Percentiles rank a stretch among this genome's conserved stretches.
Evolutionary conservation across 257 asterid genomes (phyloP).

Genomic region (Gynochthodes officinalis): DNA sequence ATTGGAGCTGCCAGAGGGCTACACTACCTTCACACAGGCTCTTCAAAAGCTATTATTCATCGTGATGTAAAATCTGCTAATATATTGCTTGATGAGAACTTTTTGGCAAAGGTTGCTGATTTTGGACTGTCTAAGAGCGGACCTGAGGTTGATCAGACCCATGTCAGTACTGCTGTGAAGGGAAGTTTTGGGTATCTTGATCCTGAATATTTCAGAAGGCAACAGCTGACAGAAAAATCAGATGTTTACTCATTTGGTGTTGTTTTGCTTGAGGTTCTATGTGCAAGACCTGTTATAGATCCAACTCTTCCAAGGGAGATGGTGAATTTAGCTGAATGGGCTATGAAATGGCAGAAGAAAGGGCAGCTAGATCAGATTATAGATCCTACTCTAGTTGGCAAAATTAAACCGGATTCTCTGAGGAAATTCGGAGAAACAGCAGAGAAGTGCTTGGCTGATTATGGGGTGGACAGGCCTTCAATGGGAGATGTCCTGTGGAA

Average conservation of each 20-base stretch:
- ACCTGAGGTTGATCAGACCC: conserved; percentile 84
- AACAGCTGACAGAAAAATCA: conserved; percentile 72
- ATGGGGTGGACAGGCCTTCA: conserved; percentile 69
- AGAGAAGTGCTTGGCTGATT: conserved; percentile 78
- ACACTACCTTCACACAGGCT: conserved; percentile 83
- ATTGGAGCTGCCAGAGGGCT: conserved; percentile 79
- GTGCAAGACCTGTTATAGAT: conserved; percentile 83
- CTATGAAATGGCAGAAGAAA: conserved; percentile 66
- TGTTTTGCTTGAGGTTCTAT: conserved; percentile 63
- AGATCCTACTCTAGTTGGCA: conserved; percentile 51
- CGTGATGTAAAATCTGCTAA: conserved; percentile 87
- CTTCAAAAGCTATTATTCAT: conserved; percentile 65
- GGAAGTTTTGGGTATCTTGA: conserved; percentile 82
- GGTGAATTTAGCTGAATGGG: conserved; percentile 91
- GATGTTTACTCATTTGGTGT: conserved; percentile 82
- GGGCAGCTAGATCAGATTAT: conserved; percentile 67
- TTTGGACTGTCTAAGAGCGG: conserved; percentile 82
- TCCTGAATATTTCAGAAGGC: conserved; percentile 84
- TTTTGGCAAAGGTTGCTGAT: conserved; percentile 80
- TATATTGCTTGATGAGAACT: conserved; percentile 76
- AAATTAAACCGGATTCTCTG: conserved; percentile 63
- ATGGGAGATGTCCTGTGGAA: conserved; percentile 89
- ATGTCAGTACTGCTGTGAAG: conserved; percentile 82
- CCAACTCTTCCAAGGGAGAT: conserved; percentile 76
- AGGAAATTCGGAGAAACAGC: conserved; percentile 80